A percentile compares a stretch with the other conserved stretches of the same genome.
Evolutionary conservation across 176 grass and related monocot species (phyloP).

Genomic region (Zea luxurians): DNA sequence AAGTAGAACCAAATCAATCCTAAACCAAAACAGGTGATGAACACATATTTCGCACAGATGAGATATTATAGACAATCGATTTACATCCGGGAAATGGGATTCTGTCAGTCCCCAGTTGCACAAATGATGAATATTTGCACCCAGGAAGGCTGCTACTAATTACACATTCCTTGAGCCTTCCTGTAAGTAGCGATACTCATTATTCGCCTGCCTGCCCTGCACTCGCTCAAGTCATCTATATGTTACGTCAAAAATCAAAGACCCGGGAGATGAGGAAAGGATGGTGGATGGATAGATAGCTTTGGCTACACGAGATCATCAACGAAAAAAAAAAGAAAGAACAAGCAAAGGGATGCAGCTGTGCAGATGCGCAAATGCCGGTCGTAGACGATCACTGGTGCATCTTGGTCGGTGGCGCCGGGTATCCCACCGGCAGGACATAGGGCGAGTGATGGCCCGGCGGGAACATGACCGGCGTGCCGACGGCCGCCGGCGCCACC

Average conservation of each 20-base stretch:
- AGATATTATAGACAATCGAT: constrained; percentile 5
- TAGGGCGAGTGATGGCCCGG: constrained; percentile 77
- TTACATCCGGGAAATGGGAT: constrained; percentile 31
- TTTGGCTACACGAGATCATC: background rate
- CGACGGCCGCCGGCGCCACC: constrained; percentile 62
- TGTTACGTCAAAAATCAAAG: constrained; percentile 17
- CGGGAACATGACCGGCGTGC: constrained; percentile 91
- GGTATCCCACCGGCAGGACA: constrained; percentile 80
- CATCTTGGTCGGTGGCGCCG: constrained; percentile 63
- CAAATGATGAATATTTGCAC: constrained; percentile 1
- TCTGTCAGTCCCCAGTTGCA: constrained; percentile 22
- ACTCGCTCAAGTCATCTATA: constrained; percentile 37
- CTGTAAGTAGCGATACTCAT: constrained; percentile 17
- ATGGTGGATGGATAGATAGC: background rate
- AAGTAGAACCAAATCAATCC: no score
- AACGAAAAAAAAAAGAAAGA: constrained; percentile 43
- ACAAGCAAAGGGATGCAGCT: constrained; percentile 9
- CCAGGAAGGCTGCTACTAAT: background rate
- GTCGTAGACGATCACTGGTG: constrained; percentile 45
- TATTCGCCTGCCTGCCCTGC: constrained; percentile 20
- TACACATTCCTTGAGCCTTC: background rate
- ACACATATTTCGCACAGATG: constrained; percentile 17
- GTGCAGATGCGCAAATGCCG: background rate
- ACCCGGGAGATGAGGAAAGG: constrained; percentile 22
- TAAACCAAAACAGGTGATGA: background rate